phyloP scores from a whole-genome alignment of 2,329 filamentous ascomycete species.

The Aspergillus ochraceus region DNA sequence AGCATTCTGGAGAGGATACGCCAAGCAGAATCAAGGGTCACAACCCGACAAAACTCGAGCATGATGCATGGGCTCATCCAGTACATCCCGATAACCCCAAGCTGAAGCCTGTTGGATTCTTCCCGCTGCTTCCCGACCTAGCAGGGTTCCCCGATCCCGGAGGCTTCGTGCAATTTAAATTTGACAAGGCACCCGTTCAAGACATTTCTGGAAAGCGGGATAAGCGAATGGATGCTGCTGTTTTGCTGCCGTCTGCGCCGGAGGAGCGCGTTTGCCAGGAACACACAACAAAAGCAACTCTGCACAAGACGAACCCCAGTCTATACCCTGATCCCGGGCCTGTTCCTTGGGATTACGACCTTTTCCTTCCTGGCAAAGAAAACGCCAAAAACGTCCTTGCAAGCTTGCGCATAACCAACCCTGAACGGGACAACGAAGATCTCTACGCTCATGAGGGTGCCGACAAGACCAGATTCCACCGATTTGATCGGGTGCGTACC shows the following conservation, averaged over 20 bases:
- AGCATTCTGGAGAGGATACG: conserved; percentile 58
- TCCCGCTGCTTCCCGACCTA: conserved; percentile 62
- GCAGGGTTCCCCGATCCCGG: conserved; percentile 60
- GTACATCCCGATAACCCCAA: conserved; percentile 60
- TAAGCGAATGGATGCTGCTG: conserved; percentile 58
- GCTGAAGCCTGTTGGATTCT: conserved; percentile 59
- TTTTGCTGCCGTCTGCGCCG: conserved; percentile 54
- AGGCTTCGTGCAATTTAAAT: conserved; percentile 62
- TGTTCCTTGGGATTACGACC: conserved; percentile 59
- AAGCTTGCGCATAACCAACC: conserved; percentile 55
- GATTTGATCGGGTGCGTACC: conserved; percentile 58
- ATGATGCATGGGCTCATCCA: conserved; percentile 60
- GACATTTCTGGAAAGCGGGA: conserved; percentile 53
- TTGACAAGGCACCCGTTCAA: conserved; percentile 59
- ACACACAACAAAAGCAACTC: conserved; percentile 49
- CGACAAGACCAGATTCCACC: conserved; percentile 50
- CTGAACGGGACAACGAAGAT: conserved; percentile 53
- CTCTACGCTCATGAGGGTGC: conserved; percentile 49
- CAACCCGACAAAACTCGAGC: conserved; percentile 54
- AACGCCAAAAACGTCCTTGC: conserved; percentile 54
- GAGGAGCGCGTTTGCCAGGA: conserved; percentile 50
- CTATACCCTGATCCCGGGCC: conserved; percentile 54
- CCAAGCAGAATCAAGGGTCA: conserved; percentile 54
- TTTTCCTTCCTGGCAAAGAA: conserved; percentile 55
- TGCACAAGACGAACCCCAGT: conserved; percentile 51